phyloP scores from a whole-genome alignment of 495 filamentous ascomycete species.

The Trichodelitschia bisporula region DNA sequence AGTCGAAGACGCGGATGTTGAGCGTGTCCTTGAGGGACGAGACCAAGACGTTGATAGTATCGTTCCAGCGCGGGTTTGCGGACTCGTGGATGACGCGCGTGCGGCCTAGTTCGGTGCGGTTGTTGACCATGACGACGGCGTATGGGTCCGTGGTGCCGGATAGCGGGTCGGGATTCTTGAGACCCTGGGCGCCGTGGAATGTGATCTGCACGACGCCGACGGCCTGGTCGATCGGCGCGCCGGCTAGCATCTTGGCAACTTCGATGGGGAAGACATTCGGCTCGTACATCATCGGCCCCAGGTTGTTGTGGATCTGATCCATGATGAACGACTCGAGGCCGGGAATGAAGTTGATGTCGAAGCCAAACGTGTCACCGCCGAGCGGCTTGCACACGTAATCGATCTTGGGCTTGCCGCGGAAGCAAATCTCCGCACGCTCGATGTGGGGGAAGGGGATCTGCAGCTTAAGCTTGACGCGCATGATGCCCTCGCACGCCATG shows the following conservation, averaged over 20 bases:
- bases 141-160: constrained; percentile 88
- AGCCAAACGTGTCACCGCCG: constrained; percentile 81
- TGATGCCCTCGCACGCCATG: constrained; percentile 80
- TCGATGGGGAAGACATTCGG: constrained; percentile 97
- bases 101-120: constrained; percentile 48
- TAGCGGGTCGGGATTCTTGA: constrained; percentile 90
- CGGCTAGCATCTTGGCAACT: constrained; percentile 95
- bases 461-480: constrained; percentile 93
- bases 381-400: constrained; percentile 97
- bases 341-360: constrained; percentile 97
- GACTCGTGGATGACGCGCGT: constrained; percentile 76
- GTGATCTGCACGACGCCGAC: constrained; percentile 87
- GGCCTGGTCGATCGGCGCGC: constrained; percentile 78
- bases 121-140: constrained; percentile 64
- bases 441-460: constrained; percentile 91
- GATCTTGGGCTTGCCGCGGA: constrained; percentile 49
- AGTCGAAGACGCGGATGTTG: constrained; percentile 67
- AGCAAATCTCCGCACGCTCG: constrained; percentile 75
- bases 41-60: constrained; percentile 85
- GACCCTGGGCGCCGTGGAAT: constrained; percentile 65
- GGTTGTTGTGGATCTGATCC: constrained; percentile 80
- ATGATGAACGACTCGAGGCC: constrained; percentile 81
- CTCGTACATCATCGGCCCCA: constrained; percentile 89
- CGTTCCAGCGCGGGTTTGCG: constrained; percentile 77
- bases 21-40: constrained; percentile 70